phyloP scores from a whole-genome alignment of 495 filamentous ascomycete species.

The Pyronema omphalodes region DNA sequence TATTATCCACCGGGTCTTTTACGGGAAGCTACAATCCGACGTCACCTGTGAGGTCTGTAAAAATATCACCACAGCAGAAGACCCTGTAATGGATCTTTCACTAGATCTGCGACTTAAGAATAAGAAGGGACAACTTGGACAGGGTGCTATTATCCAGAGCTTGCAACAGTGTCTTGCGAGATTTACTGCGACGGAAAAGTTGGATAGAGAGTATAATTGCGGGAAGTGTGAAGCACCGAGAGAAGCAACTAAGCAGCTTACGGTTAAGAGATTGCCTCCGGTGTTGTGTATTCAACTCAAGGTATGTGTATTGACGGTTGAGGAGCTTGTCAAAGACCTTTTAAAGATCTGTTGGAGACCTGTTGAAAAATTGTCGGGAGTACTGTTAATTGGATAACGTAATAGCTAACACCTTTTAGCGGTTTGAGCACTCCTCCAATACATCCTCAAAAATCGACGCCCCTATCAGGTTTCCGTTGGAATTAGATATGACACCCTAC shows the following conservation, averaged over 20 bases:
- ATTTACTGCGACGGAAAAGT: slow-evolving; percentile 51
- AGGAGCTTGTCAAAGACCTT: too few species aligned
- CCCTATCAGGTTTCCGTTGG: slow-evolving; percentile 63
- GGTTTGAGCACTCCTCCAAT: slow-evolving; percentile 56
- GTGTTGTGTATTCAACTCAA: slow-evolving; percentile 86
- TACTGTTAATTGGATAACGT: background rate
- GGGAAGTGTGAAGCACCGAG: slow-evolving; percentile 48
- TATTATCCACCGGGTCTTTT: slow-evolving; percentile 76
- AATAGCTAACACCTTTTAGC: slow-evolving; percentile 29
- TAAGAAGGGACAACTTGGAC: slow-evolving; percentile 24
- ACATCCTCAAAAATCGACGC: slow-evolving; percentile 62
- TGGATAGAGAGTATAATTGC: slow-evolving; percentile 64
- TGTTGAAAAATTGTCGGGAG: background rate
- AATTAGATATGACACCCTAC: slow-evolving; percentile 74
- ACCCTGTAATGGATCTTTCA: slow-evolving; percentile 73
- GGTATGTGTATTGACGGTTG: slow-evolving; percentile 29
- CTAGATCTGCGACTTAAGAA: slow-evolving; percentile 51
- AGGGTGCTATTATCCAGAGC: slow-evolving; percentile 32
- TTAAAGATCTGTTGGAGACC: too few species aligned
- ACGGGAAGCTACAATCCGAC: slow-evolving; percentile 67
- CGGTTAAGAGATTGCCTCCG: slow-evolving; percentile 60
- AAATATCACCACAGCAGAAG: slow-evolving; percentile 56
- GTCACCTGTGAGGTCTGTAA: slow-evolving; percentile 72
- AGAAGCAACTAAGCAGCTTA: slow-evolving; percentile 54
- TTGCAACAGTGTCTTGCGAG: slow-evolving; percentile 64